Percentiles rank a stretch among this genome's conserved stretches.
These are phyloP conservation scores for Picea sitchensis DNA, from an alignment of 75 land plant species.

Conservation along the genomic window DNA sequence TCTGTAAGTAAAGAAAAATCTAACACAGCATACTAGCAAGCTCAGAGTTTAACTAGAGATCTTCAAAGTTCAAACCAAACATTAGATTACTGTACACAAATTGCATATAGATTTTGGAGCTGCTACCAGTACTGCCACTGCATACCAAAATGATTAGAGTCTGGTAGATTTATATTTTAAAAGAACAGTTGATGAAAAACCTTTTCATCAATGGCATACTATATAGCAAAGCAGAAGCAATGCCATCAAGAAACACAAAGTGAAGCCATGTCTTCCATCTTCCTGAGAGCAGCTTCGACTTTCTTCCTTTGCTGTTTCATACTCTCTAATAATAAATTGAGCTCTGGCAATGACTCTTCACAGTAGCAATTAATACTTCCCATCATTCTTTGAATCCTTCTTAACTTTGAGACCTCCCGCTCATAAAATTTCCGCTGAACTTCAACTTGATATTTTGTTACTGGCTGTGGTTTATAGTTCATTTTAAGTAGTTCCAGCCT, in stretches of 20 bases:
- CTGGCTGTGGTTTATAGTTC: background rate
- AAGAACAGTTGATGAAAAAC: background rate
- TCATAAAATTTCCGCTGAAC: background rate
- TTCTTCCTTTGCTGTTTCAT: constrained; percentile 9
- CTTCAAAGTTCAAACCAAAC: no score
- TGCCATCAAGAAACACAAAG: background rate
- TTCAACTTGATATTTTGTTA: constrained; percentile 4
- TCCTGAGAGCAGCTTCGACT: constrained; percentile 2
- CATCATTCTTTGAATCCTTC: constrained; percentile 7
- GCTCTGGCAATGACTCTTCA: constrained; percentile 10
- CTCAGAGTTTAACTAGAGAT: no score
- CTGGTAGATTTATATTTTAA: background rate
- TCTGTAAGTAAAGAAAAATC: no score
- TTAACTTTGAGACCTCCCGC: constrained; percentile 1
- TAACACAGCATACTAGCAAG: no score
- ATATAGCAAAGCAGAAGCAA: background rate
- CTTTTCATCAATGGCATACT: background rate
- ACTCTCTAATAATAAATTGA: background rate
- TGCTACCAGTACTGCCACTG: background rate
- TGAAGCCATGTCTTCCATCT: constrained; percentile 1
- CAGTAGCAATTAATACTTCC: constrained; percentile 5
- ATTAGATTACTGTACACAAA: no score
- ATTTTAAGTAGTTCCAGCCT: background rate
- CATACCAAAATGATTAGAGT: background rate
- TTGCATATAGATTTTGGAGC: no score